Evolutionary conservation across 768 basidiomycete genomes (phyloP).

Genomic region (Candolleomyces eurysporus): DNA sequence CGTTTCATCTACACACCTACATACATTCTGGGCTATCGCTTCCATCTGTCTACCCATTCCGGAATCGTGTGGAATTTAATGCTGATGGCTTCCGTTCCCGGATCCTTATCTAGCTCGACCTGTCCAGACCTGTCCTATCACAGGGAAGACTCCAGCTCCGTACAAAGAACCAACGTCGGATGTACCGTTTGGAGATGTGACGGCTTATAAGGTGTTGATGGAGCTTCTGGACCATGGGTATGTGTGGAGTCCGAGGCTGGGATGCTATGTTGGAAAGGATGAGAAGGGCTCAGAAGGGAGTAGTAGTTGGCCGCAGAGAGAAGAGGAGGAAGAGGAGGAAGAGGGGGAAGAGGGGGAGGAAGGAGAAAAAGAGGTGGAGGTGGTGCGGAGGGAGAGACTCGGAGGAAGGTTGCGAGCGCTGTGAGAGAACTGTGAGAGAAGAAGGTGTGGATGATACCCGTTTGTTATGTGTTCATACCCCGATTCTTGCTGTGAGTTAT

Average conservation of each 20-base stretch:
- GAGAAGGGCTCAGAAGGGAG: slow-evolving; percentile 2
- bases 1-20: background rate
- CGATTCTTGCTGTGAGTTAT: too few species aligned
- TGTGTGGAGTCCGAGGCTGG: slow-evolving; percentile 55
- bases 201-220: slow-evolving; percentile 65
- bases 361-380: background rate
- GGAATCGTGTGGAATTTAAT: too few species aligned
- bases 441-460: too few species aligned
- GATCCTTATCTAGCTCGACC: slow-evolving; percentile 53
- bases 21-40: background rate
- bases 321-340: background rate
- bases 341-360: background rate
- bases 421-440: too few species aligned
- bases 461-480: too few species aligned
- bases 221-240: slow-evolving; percentile 64
- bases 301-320: background rate
- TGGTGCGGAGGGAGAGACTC: background rate
- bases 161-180: slow-evolving; percentile 81
- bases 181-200: slow-evolving; percentile 72
- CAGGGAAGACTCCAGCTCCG: slow-evolving; percentile 62
- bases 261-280: slow-evolving; percentile 40
- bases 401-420: too few species aligned
- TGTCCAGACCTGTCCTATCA: slow-evolving; percentile 68
- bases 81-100: too few species aligned
- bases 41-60: background rate